A percentile compares a stretch with the other conserved stretches of the same genome.
Evolutionary conservation across 805 yeast species (phyloP).

Genomic region (Candida sphagnicola): DNA sequence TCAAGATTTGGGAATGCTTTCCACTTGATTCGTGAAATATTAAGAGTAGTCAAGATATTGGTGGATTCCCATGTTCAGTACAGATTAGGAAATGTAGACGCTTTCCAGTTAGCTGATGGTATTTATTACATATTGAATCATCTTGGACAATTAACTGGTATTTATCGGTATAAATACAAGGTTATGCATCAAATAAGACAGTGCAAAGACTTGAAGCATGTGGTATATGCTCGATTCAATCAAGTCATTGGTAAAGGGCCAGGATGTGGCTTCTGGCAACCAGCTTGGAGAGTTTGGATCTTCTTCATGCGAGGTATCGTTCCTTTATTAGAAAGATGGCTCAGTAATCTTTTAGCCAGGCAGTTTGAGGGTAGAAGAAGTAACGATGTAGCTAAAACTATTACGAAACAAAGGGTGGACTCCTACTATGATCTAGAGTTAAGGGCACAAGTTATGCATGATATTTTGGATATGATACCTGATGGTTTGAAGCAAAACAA

Average conservation of each 20-base stretch:
- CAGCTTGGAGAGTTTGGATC: conserved; percentile 97
- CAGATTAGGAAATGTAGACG: conserved; percentile 85
- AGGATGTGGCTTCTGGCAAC: conserved; percentile 99
- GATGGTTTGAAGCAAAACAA: conserved; percentile 87
- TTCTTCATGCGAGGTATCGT: conserved; percentile 86
- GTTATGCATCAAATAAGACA: conserved; percentile 98
- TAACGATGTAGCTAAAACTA: conserved; percentile 87
- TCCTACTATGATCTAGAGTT: conserved; percentile 92
- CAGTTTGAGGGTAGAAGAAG: conserved; percentile 95
- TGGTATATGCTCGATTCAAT: conserved; percentile 82
- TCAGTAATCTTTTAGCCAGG: conserved; percentile 83
- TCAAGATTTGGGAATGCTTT: conserved; percentile 96
- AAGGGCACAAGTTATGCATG: conserved; percentile 92
- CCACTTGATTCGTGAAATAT: conserved; percentile 85
- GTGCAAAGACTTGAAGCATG: conserved; percentile 92
- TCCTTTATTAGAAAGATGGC: conserved; percentile 91
- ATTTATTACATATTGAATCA: conserved; percentile 86
- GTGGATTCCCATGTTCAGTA: conserved; percentile 94
- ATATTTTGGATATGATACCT: conserved; percentile 95
- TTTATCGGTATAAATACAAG: conserved; percentile 92
- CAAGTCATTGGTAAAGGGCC: conserved; percentile 93
- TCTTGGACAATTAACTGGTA: conserved; percentile 93
- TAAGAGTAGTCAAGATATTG: conserved; percentile 75
- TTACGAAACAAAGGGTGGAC: conserved; percentile 93
- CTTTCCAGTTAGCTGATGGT: conserved; percentile 94